A percentile compares a stretch with the other conserved stretches of the same genome.
Evolutionary conservation across 192 early-diverging fungal genomes (phyloP).

Genomic region (Dispira simplex): DNA sequence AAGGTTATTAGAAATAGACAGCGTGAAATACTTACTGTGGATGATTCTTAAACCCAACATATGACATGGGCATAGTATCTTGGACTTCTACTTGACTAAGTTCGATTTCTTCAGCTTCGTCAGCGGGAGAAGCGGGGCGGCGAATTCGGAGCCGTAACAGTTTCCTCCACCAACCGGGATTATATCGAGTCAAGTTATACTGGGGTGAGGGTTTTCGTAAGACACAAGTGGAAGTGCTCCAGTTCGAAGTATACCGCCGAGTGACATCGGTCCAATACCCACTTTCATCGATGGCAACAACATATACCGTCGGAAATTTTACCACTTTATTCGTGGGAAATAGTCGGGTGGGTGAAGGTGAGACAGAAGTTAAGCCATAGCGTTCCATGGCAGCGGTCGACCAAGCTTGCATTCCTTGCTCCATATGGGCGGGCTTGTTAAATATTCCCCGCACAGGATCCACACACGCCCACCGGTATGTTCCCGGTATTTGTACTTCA

Average conservation of each 20-base stretch:
- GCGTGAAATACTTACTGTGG: conserved; percentile 36
- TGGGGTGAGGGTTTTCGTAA: conserved; percentile 22
- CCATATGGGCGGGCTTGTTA: conserved; percentile 35
- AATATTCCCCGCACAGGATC: conserved; percentile 37
- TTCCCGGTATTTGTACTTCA: conserved; percentile 16
- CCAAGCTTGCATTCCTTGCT: conserved; percentile 17
- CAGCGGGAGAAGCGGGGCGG: conserved; percentile 8
- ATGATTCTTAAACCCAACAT: conserved; percentile 68
- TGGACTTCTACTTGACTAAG: conserved; percentile 23
- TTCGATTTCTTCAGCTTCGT: conserved; percentile 32
- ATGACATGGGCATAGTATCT: conserved; percentile 61
- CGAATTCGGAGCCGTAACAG: conserved; percentile 19
- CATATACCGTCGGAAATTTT: conserved; percentile 31
- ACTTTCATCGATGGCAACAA: conserved; percentile 41
- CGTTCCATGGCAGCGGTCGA: conserved; percentile 22
- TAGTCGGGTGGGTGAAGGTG: neutral
- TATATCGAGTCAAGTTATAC: conserved; percentile 16
- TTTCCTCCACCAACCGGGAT: conserved; percentile 24
- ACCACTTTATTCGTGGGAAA: neutral
- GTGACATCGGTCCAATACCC: conserved; percentile 45
- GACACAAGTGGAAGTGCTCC: conserved; percentile 33
- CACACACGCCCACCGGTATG: conserved; percentile 21
- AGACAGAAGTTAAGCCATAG: neutral
- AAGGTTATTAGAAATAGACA: neutral
- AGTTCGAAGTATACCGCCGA: conserved; percentile 39